Evolutionary conservation across 805 yeast species (phyloP).

Genomic region (Komagataella kurtzmanii): DNA sequence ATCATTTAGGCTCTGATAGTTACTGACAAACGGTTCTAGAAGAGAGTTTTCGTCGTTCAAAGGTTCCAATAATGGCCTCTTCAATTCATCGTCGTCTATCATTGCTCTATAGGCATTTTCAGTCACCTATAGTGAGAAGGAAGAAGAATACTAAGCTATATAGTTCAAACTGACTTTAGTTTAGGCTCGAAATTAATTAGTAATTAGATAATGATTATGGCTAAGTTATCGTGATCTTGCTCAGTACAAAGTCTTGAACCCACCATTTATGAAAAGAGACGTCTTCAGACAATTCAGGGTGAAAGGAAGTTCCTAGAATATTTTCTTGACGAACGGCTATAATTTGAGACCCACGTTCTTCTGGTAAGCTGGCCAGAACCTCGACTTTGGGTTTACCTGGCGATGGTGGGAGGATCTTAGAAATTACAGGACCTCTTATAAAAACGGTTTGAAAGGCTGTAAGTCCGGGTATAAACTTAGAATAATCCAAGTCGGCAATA

Average conservation of each 20-base stretch:
- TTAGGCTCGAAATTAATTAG: not conserved
- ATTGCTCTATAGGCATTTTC: not conserved
- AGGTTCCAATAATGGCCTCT: not conserved
- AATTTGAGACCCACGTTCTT: slow-evolving; percentile 23
- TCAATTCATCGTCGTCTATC: not conserved
- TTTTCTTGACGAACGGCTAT: slow-evolving; percentile 67
- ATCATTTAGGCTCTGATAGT: slow-evolving; percentile 44
- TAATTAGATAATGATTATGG: not conserved
- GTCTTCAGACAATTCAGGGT: slow-evolving; percentile 59
- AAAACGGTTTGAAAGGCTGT: slow-evolving; percentile 35
- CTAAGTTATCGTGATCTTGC: not conserved
- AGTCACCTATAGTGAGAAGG: not conserved
- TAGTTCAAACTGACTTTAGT: not conserved
- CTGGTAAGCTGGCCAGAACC: slow-evolving; percentile 24
- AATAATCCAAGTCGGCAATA: slow-evolving; percentile 27
- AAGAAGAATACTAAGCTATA: not conserved
- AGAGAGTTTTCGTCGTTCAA: not conserved
- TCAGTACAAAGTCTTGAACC: slow-evolving; percentile 38
- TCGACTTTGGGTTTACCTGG: slow-evolving; percentile 17
- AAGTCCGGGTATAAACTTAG: slow-evolving; percentile 14
- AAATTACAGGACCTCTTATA: slow-evolving; percentile 67
- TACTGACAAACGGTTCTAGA: slow-evolving; percentile 47
- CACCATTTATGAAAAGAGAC: slow-evolving; percentile 60
- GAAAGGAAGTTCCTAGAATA: slow-evolving; percentile 63
- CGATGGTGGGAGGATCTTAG: slow-evolving; percentile 1